Evolutionary conservation across 352 stramenopile genomes (phyloP).

Genomic region (Pythium phragmitis): DNA sequence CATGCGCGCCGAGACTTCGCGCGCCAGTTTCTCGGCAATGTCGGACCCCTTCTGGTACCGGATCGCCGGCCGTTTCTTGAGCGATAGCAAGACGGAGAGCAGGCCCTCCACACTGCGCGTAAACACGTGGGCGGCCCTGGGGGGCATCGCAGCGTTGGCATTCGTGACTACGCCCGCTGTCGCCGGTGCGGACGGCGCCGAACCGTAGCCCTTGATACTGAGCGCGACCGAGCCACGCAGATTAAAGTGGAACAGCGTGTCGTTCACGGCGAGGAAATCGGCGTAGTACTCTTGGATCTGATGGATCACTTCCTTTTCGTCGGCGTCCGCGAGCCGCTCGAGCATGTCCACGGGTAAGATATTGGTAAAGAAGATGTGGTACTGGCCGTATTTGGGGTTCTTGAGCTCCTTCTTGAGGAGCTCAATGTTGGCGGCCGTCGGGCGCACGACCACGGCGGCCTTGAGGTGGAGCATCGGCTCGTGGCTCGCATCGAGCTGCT

Average conservation of each 20-base stretch:
- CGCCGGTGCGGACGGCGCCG: conserved; percentile 29
- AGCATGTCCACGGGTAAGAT: conserved; percentile 93
- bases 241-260: conserved; percentile 97
- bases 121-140: conserved; percentile 73
- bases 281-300: conserved; percentile 99
- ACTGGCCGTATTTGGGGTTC: conserved; percentile 95
- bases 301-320: conserved; percentile 93
- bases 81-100: conserved; percentile 92
- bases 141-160: conserved; percentile 26
- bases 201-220: conserved; percentile 40
- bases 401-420: conserved; percentile 92
- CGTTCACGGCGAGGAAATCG: conserved; percentile 98
- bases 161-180: conserved; percentile 52
- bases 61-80: conserved; percentile 96
- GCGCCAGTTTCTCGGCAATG: conserved; percentile 92
- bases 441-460: conserved; percentile 93
- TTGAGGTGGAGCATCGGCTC: conserved; percentile 94
- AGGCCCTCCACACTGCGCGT: conserved; percentile 93
- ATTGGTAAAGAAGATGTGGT: conserved; percentile 99
- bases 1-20: conserved; percentile 94
- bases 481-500: conserved; percentile 83
- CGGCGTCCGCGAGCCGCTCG: conserved; percentile 94
- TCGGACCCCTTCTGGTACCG: conserved; percentile 94
- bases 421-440: conserved; percentile 91
- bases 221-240: conserved; percentile 63